Percentiles rank a stretch among this genome's conserved stretches.
phyloP scores from a whole-genome alignment of 495 filamentous ascomycete genomes.

The Filosporella fistucella region DNA sequence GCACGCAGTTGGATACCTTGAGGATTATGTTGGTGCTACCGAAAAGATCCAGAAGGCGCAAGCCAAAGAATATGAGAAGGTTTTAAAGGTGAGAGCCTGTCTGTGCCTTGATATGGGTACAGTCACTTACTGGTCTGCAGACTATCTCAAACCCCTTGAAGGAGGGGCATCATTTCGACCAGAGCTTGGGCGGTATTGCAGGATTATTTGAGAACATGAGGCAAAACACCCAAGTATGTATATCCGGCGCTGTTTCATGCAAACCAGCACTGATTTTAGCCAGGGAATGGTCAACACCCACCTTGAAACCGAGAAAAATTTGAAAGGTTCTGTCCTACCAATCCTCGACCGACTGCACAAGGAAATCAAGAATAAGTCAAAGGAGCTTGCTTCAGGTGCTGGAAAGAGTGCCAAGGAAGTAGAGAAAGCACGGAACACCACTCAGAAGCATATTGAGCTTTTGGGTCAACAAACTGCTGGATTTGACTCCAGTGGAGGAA shows the following conservation, averaged over 20 bases:
- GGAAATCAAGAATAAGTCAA: constrained; percentile 92
- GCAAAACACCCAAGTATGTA: constrained; percentile 73
- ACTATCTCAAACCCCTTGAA: constrained; percentile 80
- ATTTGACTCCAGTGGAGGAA: constrained; percentile 66
- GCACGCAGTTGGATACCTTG: constrained; percentile 83
- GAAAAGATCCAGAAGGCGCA: constrained; percentile 81
- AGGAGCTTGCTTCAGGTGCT: constrained; percentile 82
- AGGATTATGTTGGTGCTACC: constrained; percentile 78
- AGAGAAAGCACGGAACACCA: constrained; percentile 77
- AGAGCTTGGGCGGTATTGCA: constrained; percentile 76
- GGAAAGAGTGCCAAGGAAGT: constrained; percentile 83
- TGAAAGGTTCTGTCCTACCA: constrained; percentile 79
- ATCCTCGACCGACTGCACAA: constrained; percentile 86
- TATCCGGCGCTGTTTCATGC: not conserved
- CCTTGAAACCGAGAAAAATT: constrained; percentile 78
- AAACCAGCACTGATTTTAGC: constrained; percentile 2
- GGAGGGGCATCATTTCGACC: constrained; percentile 88
- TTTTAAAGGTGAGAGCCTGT: constrained; percentile 64
- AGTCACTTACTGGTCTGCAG: constrained; percentile 31
- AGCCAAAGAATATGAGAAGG: constrained; percentile 92
- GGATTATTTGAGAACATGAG: constrained; percentile 91
- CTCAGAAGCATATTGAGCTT: constrained; percentile 94
- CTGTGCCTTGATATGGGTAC: not conserved
- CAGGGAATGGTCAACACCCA: constrained; percentile 82
- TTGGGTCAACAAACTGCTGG: constrained; percentile 76